Evolutionary conservation across 148 eudicot species (phyloP).

Genomic region (Pharnaceum exiguum): DNA sequence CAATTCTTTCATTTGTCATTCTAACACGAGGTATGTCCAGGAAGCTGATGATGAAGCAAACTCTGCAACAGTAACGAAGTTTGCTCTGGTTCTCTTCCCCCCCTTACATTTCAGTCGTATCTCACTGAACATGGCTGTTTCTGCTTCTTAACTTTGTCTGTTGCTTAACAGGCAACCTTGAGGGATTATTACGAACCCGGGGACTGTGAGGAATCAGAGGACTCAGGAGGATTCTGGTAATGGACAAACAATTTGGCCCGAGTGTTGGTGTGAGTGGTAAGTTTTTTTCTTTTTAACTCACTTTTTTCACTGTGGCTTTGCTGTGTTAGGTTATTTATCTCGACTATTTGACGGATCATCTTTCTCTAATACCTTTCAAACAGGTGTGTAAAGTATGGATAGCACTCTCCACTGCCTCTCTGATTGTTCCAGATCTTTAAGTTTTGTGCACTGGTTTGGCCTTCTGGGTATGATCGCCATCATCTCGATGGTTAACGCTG

Average conservation of each 20-base stretch:
- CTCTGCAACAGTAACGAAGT: slow-evolving; percentile 47
- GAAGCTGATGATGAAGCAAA: slow-evolving; percentile 62
- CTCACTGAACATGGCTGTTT: not conserved
- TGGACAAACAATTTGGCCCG: no score
- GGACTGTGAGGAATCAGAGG: not conserved
- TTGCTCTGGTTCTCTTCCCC: slow-evolving; percentile 22
- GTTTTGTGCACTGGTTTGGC: not conserved
- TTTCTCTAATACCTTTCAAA: no score
- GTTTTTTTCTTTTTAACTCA: no score
- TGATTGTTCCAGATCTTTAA: not conserved
- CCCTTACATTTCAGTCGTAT: not conserved
- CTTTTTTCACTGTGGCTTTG: not conserved
- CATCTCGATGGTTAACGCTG: not conserved
- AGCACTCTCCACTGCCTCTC: no score
- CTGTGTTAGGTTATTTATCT: not conserved
- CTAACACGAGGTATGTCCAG: slow-evolving; percentile 28
- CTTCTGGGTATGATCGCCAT: no score
- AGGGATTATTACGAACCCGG: no score
- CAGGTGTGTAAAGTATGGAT: not conserved
- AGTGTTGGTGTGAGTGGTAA: no score
- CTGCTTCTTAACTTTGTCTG: not conserved
- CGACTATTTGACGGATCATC: no score
- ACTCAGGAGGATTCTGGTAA: no score
- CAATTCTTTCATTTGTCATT: not conserved
- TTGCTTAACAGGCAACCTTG: not conserved